phyloP scores from a whole-genome alignment of 192 early-diverging fungal genomes.

The Spinellus fusiger region DNA sequence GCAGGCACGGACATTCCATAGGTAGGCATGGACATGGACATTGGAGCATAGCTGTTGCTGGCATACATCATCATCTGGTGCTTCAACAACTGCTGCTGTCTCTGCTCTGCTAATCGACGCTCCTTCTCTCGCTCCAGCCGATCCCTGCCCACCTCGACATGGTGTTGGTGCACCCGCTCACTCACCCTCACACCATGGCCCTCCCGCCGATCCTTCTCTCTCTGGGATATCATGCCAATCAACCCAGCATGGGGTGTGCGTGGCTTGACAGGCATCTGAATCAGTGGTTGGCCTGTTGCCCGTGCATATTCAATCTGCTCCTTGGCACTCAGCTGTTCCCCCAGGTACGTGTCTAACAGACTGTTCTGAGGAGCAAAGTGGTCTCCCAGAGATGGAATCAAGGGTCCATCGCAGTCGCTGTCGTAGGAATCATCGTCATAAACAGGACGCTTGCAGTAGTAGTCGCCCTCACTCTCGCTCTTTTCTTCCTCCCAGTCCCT shows the following conservation, averaged over 20 bases:
- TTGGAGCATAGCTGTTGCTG: no score
- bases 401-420: constrained; percentile 19
- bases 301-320: constrained; percentile 36
- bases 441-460: background rate
- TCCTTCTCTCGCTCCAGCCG: constrained; percentile 32
- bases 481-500: constrained; percentile 5
- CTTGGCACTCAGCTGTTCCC: constrained; percentile 25
- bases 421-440: constrained; percentile 27
- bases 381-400: constrained; percentile 26
- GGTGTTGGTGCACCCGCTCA: constrained; percentile 18
- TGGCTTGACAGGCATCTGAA: constrained; percentile 30
- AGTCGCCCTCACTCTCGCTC: background rate
- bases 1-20: background rate
- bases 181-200: constrained; percentile 9
- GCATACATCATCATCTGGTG: constrained; percentile 33
- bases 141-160: constrained; percentile 16
- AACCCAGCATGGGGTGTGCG: constrained; percentile 25
- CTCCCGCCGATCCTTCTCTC: constrained; percentile 22
- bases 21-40: constrained; percentile 3
- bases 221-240: constrained; percentile 32
- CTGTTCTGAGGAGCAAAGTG: constrained; percentile 33
- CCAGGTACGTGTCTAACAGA: constrained; percentile 22
- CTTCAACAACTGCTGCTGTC: constrained; percentile 28
- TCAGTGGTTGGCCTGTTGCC: constrained; percentile 33
- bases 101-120: constrained; percentile 26